Evolutionary conservation across 1,284 basidiomycete genomes (phyloP), one percentile per base, ranked within the genome.

Genomic region (Cutaneotrichosporon sp.): DNA sequence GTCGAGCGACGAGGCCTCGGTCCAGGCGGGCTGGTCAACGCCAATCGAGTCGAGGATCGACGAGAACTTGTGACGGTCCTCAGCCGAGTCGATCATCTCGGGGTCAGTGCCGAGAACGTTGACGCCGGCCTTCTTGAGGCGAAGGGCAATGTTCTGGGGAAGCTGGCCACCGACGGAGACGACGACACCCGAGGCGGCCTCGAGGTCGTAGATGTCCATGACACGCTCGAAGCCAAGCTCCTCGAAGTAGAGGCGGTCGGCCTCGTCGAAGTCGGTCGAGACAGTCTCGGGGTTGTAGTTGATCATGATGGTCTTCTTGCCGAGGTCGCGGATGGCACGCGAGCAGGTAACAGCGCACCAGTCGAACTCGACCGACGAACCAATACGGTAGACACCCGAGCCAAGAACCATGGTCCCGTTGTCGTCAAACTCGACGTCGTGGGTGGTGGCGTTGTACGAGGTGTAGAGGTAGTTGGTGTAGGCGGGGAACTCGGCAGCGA

Each of bases 241-340:
- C 80, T 99, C 97, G 76, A 99, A 99, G 85, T 99, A 99, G 57
- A 99, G 83, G 63, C 97, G 84, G 75, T 99, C 95, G 22, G 97
- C 97, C 83, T 99, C 97, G 76, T 99, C 97, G 79, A 95, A 99
- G 80, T 99, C 97, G 62, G 97, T 99, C 7, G 93, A 97, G 60
- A 99, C 97, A 4, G 97, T 99, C 82, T 99, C 97, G 18, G 95
- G 97, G 81, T 99, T 99, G 82, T 99, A 99, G 84, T 99, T 99
- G 85, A 99, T 86, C 95, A 99, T 99, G 82, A 99, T 89, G 47
- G 97, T 98, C 82, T 88, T 87, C 81, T 91, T 89, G 76, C 94
- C 94, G 86, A 94, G 90, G 67, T 89, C 87, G 68, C 95, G 85
- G 67, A 99, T 87, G 75, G 89, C 90, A 67, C 97, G 87, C 45